A percentile compares a stretch with the other conserved stretches of the same genome.
phyloP scores from a whole-genome alignment of 371 early-diverging fungal genomes.

The Rhizomucor miehei region DNA sequence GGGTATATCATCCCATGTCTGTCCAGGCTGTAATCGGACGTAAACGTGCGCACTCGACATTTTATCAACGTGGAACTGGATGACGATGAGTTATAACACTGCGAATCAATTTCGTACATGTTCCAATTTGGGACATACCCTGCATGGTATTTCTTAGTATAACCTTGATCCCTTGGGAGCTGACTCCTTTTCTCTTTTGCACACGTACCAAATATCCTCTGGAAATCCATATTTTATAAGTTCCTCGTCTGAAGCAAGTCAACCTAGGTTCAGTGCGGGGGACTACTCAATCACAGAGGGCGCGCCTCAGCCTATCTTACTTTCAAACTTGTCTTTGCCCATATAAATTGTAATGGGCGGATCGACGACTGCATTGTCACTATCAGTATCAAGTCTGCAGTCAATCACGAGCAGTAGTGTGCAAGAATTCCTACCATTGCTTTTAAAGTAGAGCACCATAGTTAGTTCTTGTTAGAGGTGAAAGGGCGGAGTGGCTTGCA shows the following conservation, averaged over 20 bases:
- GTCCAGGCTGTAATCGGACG: slow-evolving; percentile 71
- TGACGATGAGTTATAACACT: no score
- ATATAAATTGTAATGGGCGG: slow-evolving; percentile 89
- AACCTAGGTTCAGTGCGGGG: neutral
- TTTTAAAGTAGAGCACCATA: slow-evolving; percentile 58
- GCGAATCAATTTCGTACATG: no score
- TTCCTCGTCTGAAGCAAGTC: slow-evolving; percentile 74
- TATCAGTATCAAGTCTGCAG: no score
- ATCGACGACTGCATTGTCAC: slow-evolving; percentile 55
- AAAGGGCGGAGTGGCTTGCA: no score
- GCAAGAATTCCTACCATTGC: slow-evolving; percentile 37
- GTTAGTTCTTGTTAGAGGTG: neutral
- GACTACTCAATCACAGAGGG: neutral
- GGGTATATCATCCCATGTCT: slow-evolving; percentile 83
- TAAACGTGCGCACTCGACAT: slow-evolving; percentile 97
- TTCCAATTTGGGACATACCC: no score
- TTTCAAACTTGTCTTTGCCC: slow-evolving; percentile 98
- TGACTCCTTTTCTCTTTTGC: no score
- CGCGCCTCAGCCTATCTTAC: slow-evolving; percentile 46
- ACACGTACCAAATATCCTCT: slow-evolving; percentile 83
- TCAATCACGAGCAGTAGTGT: neutral
- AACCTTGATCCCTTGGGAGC: no score
- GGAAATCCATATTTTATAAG: slow-evolving; percentile 93
- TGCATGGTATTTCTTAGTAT: no score
- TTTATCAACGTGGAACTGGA: slow-evolving; percentile 95